These are phyloP conservation scores for Patellaria atrata DNA, from an alignment of 495 filamentous ascomycete species.

Conservation along the genomic window DNA sequence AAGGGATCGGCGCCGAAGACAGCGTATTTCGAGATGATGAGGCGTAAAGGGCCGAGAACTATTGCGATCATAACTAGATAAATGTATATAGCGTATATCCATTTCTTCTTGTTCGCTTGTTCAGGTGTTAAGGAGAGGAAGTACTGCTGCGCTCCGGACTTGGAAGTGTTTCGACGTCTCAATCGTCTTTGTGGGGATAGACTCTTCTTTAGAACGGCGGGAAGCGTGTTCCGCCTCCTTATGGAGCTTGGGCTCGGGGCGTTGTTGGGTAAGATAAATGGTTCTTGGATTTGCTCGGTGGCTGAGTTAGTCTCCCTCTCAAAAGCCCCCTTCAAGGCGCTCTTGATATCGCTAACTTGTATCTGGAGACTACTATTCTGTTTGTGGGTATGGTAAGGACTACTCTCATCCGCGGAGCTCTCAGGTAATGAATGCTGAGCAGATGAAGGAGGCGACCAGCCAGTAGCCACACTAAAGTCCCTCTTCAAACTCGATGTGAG, in stretches of 20 bases:
- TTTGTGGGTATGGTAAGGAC: no score
- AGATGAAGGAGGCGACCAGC: no score
- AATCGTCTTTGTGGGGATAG: neutral
- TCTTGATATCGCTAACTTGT: no score
- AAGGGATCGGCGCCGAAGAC: conserved; percentile 65
- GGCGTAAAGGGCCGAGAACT: conserved; percentile 56
- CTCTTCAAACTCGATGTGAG: conserved; percentile 30
- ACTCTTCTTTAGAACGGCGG: conserved; percentile 1
- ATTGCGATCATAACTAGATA: conserved; percentile 49
- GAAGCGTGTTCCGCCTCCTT: conserved; percentile 10
- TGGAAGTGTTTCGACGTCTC: conserved; percentile 46
- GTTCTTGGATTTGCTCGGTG: no score
- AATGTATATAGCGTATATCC: conserved; percentile 67
- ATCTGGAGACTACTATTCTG: no score
- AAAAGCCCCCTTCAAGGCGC: no score
- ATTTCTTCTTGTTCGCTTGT: conserved; percentile 63
- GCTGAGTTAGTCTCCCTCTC: no score
- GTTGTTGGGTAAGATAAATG: no score
- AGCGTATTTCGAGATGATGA: conserved; percentile 49
- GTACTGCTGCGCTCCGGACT: conserved; percentile 50
- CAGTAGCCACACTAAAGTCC: no score
- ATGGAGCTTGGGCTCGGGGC: conserved; percentile 1
- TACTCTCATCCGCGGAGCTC: no score
- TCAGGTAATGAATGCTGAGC: no score
- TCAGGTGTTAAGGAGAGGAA: conserved; percentile 67